Conservation (phyloP, 2,329 filamentous ascomycete genomes). For the Fusarium paranaense region DNA sequence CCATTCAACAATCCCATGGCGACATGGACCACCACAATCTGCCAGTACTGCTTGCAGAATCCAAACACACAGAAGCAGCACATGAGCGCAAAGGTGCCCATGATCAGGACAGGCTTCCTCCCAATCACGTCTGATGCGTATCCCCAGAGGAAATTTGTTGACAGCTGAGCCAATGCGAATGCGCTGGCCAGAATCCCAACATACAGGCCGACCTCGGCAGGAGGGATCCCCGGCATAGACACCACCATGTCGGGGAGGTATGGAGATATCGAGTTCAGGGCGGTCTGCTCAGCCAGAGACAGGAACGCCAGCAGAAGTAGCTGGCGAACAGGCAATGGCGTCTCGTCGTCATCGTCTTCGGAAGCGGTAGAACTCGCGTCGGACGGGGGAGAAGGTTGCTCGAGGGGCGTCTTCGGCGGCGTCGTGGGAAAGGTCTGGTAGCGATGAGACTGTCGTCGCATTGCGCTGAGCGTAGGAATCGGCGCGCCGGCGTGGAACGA, state of each 20-base stretch:
- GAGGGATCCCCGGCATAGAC: conserved; percentile 83
- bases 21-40: conserved; percentile 86
- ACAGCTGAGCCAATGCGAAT: conserved; percentile 92
- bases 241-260: conserved; percentile 95
- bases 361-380: conserved; percentile 43
- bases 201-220: conserved; percentile 81
- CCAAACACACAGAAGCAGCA: conserved; percentile 88
- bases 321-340: conserved; percentile 85
- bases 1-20: conserved; percentile 95
- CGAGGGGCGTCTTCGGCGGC: conserved; percentile 75
- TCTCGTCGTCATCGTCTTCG: conserved; percentile 62
- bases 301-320: conserved; percentile 88
- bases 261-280: conserved; percentile 94
- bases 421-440: conserved; percentile 87
- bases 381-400: conserved; percentile 51
- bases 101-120: conserved; percentile 78
- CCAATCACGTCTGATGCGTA: conserved; percentile 73
- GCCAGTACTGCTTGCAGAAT: conserved; percentile 84
- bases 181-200: conserved; percentile 90
- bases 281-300: conserved; percentile 93
- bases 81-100: conserved; percentile 86
- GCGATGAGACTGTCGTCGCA: conserved; percentile 63
- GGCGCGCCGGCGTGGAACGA: conserved; percentile 66
- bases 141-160: conserved; percentile 80
- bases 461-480: conserved; percentile 53